Evolutionary conservation across 176 grass and related monocot species (phyloP).

Genomic region (Carex pumila): DNA sequence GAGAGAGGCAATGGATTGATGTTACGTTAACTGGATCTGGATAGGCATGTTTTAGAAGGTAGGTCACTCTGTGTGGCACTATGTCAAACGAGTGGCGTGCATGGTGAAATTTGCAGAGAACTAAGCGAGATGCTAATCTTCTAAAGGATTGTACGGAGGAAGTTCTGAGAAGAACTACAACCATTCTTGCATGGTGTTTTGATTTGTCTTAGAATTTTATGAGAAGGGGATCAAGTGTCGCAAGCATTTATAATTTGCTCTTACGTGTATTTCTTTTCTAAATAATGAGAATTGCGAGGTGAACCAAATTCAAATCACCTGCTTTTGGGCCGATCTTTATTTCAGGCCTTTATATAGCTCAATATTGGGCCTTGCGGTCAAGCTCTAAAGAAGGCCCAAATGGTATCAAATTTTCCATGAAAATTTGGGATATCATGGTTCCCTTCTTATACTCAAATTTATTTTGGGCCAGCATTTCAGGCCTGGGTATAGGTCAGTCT

Average conservation of each 20-base stretch:
- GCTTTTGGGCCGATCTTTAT: background rate
- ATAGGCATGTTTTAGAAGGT: background rate
- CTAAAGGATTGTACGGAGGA: background rate
- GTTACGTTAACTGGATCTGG: slow-evolving; percentile 4
- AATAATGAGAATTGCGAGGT: background rate
- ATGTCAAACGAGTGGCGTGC: slow-evolving; percentile 30
- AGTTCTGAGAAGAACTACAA: background rate
- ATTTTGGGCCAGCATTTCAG: no score
- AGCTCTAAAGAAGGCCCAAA: background rate
- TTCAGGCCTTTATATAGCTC: background rate
- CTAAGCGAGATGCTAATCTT: background rate
- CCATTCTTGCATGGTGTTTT: background rate
- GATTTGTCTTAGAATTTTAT: background rate
- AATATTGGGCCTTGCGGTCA: background rate
- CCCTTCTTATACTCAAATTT: no score
- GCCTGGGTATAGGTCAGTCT: no score
- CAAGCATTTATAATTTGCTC: no score
- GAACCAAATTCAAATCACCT: background rate
- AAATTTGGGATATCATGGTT: no score
- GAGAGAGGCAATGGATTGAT: slow-evolving; percentile 44
- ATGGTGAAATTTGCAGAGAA: background rate
- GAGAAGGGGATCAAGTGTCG: background rate
- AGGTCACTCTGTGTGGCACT: slow-evolving; percentile 23
- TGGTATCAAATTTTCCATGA: no score
- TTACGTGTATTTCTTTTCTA: no score